These are phyloP conservation scores for Arachnomyces sp. DNA, from an alignment of 2,329 filamentous ascomycete genomes.

Conservation along the genomic window DNA sequence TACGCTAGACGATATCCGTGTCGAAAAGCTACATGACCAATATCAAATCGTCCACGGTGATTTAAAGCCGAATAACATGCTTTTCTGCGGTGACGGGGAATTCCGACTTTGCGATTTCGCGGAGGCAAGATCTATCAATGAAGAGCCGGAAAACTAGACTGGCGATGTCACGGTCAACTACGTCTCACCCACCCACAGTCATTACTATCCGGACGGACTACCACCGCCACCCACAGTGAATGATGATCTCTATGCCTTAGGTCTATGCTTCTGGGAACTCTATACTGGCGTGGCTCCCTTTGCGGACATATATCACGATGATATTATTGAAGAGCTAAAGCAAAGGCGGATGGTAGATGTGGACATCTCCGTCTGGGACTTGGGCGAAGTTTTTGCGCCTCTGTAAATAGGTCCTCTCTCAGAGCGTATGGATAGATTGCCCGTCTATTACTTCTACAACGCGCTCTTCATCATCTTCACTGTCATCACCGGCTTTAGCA, in stretches of 20 bases:
- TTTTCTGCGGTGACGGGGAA: constrained; percentile 6
- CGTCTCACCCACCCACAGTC: constrained; percentile 5
- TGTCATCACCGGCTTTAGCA: constrained; percentile 9
- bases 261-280: constrained; percentile 8
- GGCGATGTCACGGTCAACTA: constrained; percentile 7
- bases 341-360: constrained; percentile 9
- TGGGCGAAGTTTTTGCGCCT: constrained; percentile 38
- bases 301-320: constrained; percentile 8
- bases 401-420: constrained; percentile 38
- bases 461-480: constrained; percentile 38
- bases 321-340: constrained; percentile 7
- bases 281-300: constrained; percentile 7
- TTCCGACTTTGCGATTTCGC: constrained; percentile 8
- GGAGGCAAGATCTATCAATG: background rate
- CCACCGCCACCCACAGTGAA: constrained; percentile 8
- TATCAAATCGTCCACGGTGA: constrained; percentile 8
- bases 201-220: constrained; percentile 7
- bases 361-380: constrained; percentile 37
- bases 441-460: constrained; percentile 31
- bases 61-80: constrained; percentile 8
- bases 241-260: constrained; percentile 7
- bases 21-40: too few species aligned
- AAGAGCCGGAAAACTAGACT: constrained; percentile 9
- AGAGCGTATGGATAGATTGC: constrained; percentile 33
- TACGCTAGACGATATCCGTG: too few species aligned